Conservation (phyloP, 352 stramenopile species). For the Stramenopiles sp. region DNA sequence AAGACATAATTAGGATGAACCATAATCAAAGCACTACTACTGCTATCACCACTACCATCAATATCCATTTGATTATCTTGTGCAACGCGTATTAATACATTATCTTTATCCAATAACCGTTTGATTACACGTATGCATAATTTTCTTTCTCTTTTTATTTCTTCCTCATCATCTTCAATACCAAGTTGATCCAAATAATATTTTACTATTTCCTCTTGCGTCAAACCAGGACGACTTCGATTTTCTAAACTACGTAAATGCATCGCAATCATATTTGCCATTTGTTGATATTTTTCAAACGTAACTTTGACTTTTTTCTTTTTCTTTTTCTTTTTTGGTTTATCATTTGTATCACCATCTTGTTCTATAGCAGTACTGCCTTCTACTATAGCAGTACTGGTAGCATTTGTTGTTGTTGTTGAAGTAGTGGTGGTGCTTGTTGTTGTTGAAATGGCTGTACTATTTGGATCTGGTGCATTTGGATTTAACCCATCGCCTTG, state of each 20-base stretch:
- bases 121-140: constrained; percentile 37
- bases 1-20: constrained; percentile 18
- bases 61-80: constrained; percentile 12
- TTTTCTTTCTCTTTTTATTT: constrained; percentile 26
- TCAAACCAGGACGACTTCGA: constrained; percentile 27
- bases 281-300: constrained; percentile 57
- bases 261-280: constrained; percentile 44
- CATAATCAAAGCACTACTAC: constrained; percentile 11
- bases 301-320: constrained; percentile 27
- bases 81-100: constrained; percentile 17
- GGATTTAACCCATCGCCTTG: constrained; percentile 12
- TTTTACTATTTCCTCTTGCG: constrained; percentile 37
- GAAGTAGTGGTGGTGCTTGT: constrained; percentile 37
- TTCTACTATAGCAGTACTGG: constrained; percentile 30
- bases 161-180: constrained; percentile 35
- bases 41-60: background rate
- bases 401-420: constrained; percentile 57
- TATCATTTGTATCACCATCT: constrained; percentile 28
- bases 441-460: constrained; percentile 27
- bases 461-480: constrained; percentile 3
- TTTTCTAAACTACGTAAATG: constrained; percentile 39
- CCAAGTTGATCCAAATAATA: constrained; percentile 51
- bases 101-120: constrained; percentile 40
- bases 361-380: constrained; percentile 4
- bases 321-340: constrained; percentile 8